These are phyloP conservation scores for Clausena lansium DNA, from an alignment of 345 rosid genomes.

Conservation along the genomic window DNA sequence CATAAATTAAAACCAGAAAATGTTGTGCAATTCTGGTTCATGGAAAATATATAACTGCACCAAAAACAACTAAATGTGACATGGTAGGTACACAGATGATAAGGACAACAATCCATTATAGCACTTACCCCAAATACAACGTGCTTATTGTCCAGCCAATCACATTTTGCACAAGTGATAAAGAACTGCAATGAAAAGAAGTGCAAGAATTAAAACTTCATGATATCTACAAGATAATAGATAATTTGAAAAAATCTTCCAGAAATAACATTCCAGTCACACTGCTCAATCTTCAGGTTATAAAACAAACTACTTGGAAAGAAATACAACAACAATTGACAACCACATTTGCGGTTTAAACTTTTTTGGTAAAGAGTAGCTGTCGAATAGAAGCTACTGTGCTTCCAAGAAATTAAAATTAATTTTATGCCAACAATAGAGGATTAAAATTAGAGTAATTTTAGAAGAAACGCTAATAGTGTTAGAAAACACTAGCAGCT, in stretches of 20 bases:
- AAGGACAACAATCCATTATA: neutral
- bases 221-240: neutral
- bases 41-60: neutral
- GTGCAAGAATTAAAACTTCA: neutral
- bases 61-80: neutral
- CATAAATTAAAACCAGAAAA: neutral
- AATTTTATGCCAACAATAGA: neutral
- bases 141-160: slow-evolving; percentile 98
- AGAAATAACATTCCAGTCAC: neutral
- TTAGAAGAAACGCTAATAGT: neutral
- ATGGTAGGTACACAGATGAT: neutral
- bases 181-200: slow-evolving; percentile 69
- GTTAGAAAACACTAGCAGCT: neutral
- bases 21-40: neutral
- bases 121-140: slow-evolving; percentile 93
- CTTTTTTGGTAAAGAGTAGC: neutral
- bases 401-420: neutral
- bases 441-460: neutral
- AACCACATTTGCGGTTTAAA: neutral
- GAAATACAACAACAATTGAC: neutral
- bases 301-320: neutral
- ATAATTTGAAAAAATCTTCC: neutral
- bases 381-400: neutral
- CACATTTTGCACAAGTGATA: slow-evolving; percentile 90
- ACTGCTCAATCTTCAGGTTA: neutral